These are phyloP conservation scores for Aschersonia sp. DNA, from an alignment of 2,329 filamentous ascomycete genomes.

Conservation along the genomic window DNA sequence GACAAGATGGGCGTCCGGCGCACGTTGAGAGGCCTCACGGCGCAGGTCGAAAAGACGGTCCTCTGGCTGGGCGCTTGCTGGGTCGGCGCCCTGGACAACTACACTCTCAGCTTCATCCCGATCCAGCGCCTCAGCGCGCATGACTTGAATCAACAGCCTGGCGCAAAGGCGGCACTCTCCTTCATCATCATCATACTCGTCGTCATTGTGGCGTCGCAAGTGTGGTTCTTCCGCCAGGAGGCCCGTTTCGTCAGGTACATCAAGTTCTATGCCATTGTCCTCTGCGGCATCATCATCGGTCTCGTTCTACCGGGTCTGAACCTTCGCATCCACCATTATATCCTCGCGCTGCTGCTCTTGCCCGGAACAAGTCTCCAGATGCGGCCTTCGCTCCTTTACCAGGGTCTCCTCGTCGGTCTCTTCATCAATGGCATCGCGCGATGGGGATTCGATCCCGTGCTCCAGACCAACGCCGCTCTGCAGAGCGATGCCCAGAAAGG, in stretches of 20 bases:
- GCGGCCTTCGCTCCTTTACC: constrained; percentile 69
- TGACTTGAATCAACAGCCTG: constrained; percentile 78
- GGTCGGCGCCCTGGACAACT: constrained; percentile 85
- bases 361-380: constrained; percentile 84
- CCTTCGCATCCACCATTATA: constrained; percentile 89
- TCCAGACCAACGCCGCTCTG: constrained; percentile 66
- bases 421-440: constrained; percentile 90
- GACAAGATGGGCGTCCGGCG: constrained; percentile 65
- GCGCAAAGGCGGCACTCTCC: constrained; percentile 68
- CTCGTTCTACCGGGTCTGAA: constrained; percentile 62
- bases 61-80: constrained; percentile 85
- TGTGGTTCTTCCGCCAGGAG: constrained; percentile 76
- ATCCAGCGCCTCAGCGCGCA: constrained; percentile 84
- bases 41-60: constrained; percentile 79
- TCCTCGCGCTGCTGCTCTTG: constrained; percentile 72
- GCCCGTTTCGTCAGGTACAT: constrained; percentile 67
- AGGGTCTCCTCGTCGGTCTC: constrained; percentile 76
- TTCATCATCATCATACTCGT: constrained; percentile 60
- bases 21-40: constrained; percentile 55
- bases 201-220: constrained; percentile 55
- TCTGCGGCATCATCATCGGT: constrained; percentile 50
- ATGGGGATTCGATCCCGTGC: constrained; percentile 83
- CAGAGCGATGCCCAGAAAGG: constrained; percentile 52
- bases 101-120: constrained; percentile 88
- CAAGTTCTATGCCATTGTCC: constrained; percentile 58